A percentile compares a stretch with the other conserved stretches of the same genome.
These are phyloP conservation scores for Heterococcus sp. DNA, from an alignment of 108 stramenopile species.

Conservation along the genomic window DNA sequence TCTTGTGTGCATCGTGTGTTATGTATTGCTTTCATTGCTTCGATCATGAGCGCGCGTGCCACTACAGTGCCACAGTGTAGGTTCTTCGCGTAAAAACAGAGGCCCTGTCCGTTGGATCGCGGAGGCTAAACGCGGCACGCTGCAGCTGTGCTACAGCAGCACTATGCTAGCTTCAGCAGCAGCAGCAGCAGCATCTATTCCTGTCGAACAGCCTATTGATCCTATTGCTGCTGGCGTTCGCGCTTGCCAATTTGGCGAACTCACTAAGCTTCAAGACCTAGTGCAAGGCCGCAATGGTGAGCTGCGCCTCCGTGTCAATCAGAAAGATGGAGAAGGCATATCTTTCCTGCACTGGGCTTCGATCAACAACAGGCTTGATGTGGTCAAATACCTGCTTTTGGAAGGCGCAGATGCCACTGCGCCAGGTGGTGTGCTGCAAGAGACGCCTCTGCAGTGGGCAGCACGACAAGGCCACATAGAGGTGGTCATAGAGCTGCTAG, in stretches of 20 bases:
- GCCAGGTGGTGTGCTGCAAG: conserved; percentile 27
- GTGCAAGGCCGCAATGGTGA: neutral
- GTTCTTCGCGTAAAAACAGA: no score
- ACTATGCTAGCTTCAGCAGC: no score
- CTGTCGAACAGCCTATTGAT: neutral
- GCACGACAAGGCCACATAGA: conserved; percentile 26
- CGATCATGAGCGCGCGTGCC: no score
- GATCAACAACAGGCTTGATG: conserved; percentile 24
- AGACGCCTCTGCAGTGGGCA: conserved; percentile 39
- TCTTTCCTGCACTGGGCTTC: conserved; percentile 33
- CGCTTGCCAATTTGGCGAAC: neutral
- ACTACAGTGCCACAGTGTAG: no score
- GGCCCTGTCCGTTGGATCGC: no score
- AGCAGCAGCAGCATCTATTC: no score
- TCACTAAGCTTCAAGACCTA: neutral
- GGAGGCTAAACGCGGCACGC: no score
- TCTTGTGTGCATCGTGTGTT: no score
- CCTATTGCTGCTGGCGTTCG: neutral
- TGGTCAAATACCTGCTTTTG: conserved; percentile 18
- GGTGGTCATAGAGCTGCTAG: conserved; percentile 7
- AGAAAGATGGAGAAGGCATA: conserved; percentile 20
- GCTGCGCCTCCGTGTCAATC: neutral
- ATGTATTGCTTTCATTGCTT: no score
- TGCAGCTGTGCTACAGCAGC: no score
- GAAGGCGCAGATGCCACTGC: conserved; percentile 25